Conservation (phyloP, 2,329 filamentous ascomycete genomes). For the Fonsecaea pedrosoi region DNA sequence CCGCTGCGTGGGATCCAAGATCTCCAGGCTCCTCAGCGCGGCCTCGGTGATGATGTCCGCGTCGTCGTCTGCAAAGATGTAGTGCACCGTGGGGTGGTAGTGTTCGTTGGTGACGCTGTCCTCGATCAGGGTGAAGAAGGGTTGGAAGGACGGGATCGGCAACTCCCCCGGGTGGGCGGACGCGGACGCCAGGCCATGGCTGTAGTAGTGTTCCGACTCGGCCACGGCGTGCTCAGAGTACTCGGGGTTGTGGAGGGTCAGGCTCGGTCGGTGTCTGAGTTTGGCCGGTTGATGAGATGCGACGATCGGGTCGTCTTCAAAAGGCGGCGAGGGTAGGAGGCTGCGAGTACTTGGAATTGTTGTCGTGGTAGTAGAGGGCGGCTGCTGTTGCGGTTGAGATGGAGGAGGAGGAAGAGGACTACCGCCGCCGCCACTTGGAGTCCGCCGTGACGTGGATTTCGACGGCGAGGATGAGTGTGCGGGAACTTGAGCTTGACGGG, state of each 20-base stretch:
- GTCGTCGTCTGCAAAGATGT: constrained; percentile 93
- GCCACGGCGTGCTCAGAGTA: constrained; percentile 33
- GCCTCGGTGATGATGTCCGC: constrained; percentile 75
- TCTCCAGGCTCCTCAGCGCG: constrained; percentile 61
- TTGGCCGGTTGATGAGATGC: constrained; percentile 21
- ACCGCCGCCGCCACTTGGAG: constrained; percentile 20
- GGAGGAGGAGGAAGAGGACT: constrained; percentile 1
- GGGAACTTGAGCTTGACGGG: constrained; percentile 28
- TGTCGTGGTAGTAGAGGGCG: constrained; percentile 2
- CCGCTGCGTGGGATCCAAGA: constrained; percentile 36
- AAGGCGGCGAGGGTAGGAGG: constrained; percentile 37
- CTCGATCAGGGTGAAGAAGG: constrained; percentile 85
- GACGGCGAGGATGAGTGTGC: constrained; percentile 38
- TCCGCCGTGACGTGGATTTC: constrained; percentile 38
- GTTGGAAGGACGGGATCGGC: constrained; percentile 63
- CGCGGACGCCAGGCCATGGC: constrained; percentile 15
- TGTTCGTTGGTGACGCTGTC: constrained; percentile 76
- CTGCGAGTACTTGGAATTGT: constrained; percentile 14
- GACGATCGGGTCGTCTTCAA: constrained; percentile 36
- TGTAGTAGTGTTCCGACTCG: constrained; percentile 27
- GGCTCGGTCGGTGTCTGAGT: constrained; percentile 22
- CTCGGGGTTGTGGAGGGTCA: constrained; percentile 23
- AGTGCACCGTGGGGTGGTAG: constrained; percentile 85
- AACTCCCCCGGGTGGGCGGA: constrained; percentile 1
- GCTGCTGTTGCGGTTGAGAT: constrained; percentile 24